Percentiles rank a stretch among this genome's conserved stretches.
phyloP scores from a whole-genome alignment of 768 basidiomycete genomes.

The Cystofilobasidium bisporidii region DNA sequence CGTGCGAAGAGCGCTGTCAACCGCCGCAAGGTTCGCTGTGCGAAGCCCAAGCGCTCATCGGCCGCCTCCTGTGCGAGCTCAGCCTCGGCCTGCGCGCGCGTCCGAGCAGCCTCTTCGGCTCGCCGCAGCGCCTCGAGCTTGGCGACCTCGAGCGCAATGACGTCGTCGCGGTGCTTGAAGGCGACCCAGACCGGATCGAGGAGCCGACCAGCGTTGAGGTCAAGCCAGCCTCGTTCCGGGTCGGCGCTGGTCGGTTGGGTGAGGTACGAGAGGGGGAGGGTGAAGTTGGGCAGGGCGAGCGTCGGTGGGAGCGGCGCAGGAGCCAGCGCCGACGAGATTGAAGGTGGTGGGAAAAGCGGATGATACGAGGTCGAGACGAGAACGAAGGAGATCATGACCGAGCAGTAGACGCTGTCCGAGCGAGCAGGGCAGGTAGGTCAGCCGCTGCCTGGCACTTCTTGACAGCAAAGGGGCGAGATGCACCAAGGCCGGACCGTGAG shows the following conservation, averaged over 20 bases:
- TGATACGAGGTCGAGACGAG: background rate
- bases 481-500: conserved; percentile 1
- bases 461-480: background rate
- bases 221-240: background rate
- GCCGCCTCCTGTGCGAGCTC: background rate
- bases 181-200: conserved; percentile 1
- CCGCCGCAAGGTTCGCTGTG: background rate
- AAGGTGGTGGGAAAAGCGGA: background rate
- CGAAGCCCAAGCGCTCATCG: background rate
- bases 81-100: background rate
- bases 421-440: background rate
- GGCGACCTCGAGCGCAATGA: background rate
- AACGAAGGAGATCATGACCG: conserved; percentile 3
- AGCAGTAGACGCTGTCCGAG: conserved; percentile 1
- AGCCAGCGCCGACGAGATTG: background rate
- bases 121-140: background rate
- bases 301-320: background rate
- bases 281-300: background rate
- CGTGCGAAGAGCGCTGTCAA: background rate
- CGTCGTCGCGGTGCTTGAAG: background rate
- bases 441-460: background rate
- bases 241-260: background rate
- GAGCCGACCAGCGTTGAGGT: background rate
- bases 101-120: too few species aligned
- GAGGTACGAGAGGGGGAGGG: background rate